phyloP scores from a whole-genome alignment of 768 basidiomycete species.

The Calocera viscosa region DNA sequence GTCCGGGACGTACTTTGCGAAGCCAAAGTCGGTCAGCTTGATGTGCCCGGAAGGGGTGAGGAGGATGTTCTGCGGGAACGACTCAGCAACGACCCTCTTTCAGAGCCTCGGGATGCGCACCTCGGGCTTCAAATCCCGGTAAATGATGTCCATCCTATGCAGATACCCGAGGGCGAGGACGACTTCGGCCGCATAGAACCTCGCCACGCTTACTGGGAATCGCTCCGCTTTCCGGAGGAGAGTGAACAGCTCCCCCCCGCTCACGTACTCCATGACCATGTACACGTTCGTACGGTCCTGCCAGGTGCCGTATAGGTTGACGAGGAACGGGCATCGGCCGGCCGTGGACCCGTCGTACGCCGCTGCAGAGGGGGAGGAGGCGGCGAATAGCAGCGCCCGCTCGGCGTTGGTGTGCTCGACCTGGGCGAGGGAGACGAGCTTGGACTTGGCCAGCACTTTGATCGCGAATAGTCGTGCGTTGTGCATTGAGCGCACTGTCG shows the following conservation, averaged over 20 bases:
- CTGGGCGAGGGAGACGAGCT: slow-evolving; percentile 85
- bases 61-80: slow-evolving; percentile 52
- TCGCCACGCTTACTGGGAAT: slow-evolving; percentile 93
- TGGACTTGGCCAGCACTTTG: slow-evolving; percentile 88
- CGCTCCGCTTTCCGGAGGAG: slow-evolving; percentile 80
- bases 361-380: slow-evolving; percentile 51
- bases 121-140: slow-evolving; percentile 95
- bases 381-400: slow-evolving; percentile 67
- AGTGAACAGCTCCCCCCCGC: slow-evolving; percentile 93
- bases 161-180: slow-evolving; percentile 85
- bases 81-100: not conserved
- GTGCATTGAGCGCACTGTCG: slow-evolving; percentile 72
- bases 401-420: slow-evolving; percentile 97
- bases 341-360: slow-evolving; percentile 10
- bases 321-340: slow-evolving; percentile 51
- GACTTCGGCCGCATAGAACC: slow-evolving; percentile 95
- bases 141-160: slow-evolving; percentile 78
- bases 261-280: slow-evolving; percentile 96
- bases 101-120: not conserved
- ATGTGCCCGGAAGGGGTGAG: slow-evolving; percentile 91
- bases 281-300: slow-evolving; percentile 88
- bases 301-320: slow-evolving; percentile 93
- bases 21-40: slow-evolving; percentile 94
- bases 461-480: slow-evolving; percentile 93
- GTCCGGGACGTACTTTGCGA: slow-evolving; percentile 77